Evolutionary conservation across 345 rosid species (phyloP), one percentile per base, ranked within the genome.

Genomic region (Aethionema arabicum): DNA sequence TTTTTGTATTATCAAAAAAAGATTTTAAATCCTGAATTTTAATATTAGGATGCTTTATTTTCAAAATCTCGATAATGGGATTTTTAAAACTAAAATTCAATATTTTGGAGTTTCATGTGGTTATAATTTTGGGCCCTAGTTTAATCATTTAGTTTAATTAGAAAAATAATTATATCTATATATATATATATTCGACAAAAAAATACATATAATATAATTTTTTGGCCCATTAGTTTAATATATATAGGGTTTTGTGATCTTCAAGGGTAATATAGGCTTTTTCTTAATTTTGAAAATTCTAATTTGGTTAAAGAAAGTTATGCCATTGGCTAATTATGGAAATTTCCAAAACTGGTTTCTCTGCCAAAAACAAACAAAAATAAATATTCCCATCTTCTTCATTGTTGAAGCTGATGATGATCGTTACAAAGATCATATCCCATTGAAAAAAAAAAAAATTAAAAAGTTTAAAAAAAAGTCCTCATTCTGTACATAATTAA

Each of bases 251-350:
- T 11, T 11, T 58, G 39, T 31, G 32, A 14, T 33, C 11, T 33
- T 33, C 1, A 59, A 2, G 7, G 13, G 39, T 15, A 0, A 36
- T n/a, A 6, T 4, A 39, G 11, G 32, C 58, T 51, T 11, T 51
- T 51, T 51, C 5, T 48, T 13, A 63, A 15, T 30, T 51, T 7
- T 48, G 9, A 63, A 15, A 51, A 32, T 51, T 40, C 52, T 43
- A 64, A 64, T 52, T 64, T 64, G 10, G 68, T 52, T 32, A 21
- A 42, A 13, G 32, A 52, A 50, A 15, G 59, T 42, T 61, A 5
- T 52, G 52, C 52, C 60, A 63, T 42, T 33, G 14, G 59, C 68
- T 63, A 63, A 32, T 52, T 42, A 41, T 52, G 59, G 60, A 6
- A 32, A 4, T 52, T 16, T 14, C 56, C 32, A 45, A 63, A 65